Base-by-base conservation (phyloP, 345 rosid genomes). In the Eutrema yunnanense region DNA sequence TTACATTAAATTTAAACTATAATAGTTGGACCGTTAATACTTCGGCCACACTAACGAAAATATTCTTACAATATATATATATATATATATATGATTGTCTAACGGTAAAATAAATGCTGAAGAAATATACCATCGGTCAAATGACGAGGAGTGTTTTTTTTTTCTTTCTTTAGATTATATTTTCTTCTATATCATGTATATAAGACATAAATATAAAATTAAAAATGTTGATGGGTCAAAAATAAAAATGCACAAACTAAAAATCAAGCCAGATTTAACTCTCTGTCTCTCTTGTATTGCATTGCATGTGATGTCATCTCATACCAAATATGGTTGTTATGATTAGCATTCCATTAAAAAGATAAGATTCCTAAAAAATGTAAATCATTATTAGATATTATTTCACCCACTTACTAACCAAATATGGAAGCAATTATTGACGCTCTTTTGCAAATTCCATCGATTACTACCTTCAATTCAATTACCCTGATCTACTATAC, bases 241-340 rank as follows among this genome's bases (percentile, higher is more conserved):
- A 42, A 4, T 10, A 13, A 44, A 44, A 44, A 5, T 13, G 19
- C 7, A 7, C 13, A 12, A 65, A 51, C 26, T 10, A 5, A 29
- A 14, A 16, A 9, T 2, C 36, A 56, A 34, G 22, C 47, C 53
- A 63, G 8, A 40, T 16, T 50, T 32, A 11, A 51, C 16, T 51
- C 7, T 43, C 2, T 9, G 12, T 9, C 2, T 29, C 12, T 33
- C 40, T 29, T 29, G 29, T 32, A 65, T 40, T 74, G 63, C 73
- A 51, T 42, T 59, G 73, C 73, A 67, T 67, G 78, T 74, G 78
- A 51, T 36, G 4, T 19, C 44, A 37, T 47, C 38, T 47, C 16
- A 57, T 8, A 49, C 29, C 13, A 57, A 57, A 64, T 32, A 36
- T 73, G 30, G 19, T 58, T 13, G 61, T 46, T 41, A 67, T 67